Evolutionary conservation across 441 rosid genomes (phyloP).

Genomic region (Adansonia rubrostipa): DNA sequence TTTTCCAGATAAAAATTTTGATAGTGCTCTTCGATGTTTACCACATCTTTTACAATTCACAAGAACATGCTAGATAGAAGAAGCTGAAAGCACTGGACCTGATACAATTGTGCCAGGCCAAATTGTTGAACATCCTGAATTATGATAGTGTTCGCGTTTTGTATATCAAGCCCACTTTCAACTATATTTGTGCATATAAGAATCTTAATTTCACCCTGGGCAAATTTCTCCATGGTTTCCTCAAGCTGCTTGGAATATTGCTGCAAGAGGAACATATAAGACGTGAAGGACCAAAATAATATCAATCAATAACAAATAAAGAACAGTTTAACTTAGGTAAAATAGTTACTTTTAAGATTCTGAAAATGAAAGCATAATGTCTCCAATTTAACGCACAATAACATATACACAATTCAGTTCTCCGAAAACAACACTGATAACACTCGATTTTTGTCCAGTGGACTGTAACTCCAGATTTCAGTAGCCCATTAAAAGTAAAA

Average conservation of each 20-base stretch:
- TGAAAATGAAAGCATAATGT: constrained; percentile 1
- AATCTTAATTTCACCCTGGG: constrained; percentile 77
- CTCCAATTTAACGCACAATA: not conserved
- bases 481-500: not conserved
- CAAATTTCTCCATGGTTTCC: constrained; percentile 94
- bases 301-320: not conserved
- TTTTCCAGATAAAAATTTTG: constrained; percentile 21
- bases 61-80: not conserved
- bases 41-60: constrained; percentile 20
- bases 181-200: constrained; percentile 94
- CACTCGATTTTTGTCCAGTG: constrained; percentile 4
- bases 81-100: constrained; percentile 54
- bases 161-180: constrained; percentile 99
- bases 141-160: constrained; percentile 92
- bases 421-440: not conserved
- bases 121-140: constrained; percentile 97
- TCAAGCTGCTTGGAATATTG: constrained; percentile 92
- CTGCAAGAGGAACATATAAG: constrained; percentile 46
- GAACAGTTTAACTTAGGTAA: not conserved
- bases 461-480: constrained; percentile 2
- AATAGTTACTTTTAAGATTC: not conserved
- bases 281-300: not conserved
- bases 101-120: constrained; percentile 95
- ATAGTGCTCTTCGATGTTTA: not conserved
- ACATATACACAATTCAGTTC: constrained; percentile 15